Evolutionary conservation across 441 rosid species (phyloP).

Genomic region (Erodium trifolium): DNA sequence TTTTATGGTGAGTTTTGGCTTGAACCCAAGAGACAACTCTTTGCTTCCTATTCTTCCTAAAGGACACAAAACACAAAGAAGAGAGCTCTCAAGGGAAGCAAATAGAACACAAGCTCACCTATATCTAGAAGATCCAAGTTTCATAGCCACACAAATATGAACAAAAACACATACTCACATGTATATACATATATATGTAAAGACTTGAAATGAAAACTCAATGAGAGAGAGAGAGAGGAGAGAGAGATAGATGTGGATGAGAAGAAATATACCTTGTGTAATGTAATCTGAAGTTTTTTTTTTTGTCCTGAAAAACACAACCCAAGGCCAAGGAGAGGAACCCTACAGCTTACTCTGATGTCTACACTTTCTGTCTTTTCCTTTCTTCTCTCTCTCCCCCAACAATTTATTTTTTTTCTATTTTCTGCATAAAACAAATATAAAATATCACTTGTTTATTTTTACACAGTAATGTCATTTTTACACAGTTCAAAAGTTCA

Average conservation of each 20-base stretch:
- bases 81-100: slow-evolving; percentile 7
- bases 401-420: slow-evolving; percentile 26
- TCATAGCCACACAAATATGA: slow-evolving; percentile 32
- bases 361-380: slow-evolving; percentile 70
- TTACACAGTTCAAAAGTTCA: slow-evolving; percentile 16
- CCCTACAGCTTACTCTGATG: slow-evolving; percentile 61
- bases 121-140: slow-evolving; percentile 33
- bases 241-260: slow-evolving; percentile 36
- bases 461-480: slow-evolving; percentile 28
- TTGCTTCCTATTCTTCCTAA: slow-evolving; percentile 13
- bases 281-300: slow-evolving; percentile 14
- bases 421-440: too few species aligned
- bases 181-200: neutral
- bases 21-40: slow-evolving; percentile 60
- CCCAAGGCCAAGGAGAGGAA: slow-evolving; percentile 20
- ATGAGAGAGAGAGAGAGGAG: slow-evolving; percentile 26
- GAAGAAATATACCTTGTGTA: slow-evolving; percentile 26
- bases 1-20: slow-evolving; percentile 31
- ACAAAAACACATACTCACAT: slow-evolving; percentile 13
- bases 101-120: slow-evolving; percentile 7
- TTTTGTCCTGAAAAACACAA: slow-evolving; percentile 19
- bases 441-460: too few species aligned
- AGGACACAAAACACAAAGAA: slow-evolving; percentile 13
- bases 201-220: slow-evolving; percentile 18
- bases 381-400: slow-evolving; percentile 32